A percentile compares a stretch with the other conserved stretches of the same genome.
phyloP scores from a whole-genome alignment of 257 asterid genomes.

The Forsythia viridissima region DNA sequence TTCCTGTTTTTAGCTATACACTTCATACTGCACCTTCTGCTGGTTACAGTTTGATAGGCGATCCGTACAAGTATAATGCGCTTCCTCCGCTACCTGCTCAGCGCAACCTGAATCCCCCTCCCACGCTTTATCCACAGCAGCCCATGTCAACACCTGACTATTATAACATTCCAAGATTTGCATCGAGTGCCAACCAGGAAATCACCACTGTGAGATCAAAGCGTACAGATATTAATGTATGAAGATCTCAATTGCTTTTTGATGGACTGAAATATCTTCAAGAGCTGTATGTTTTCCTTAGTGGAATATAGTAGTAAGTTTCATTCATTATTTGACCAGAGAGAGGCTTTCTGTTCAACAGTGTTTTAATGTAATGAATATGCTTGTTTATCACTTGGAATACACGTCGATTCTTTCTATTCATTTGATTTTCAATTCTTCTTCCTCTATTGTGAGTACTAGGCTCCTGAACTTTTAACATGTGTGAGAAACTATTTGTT shows the following conservation, averaged over 20 bases:
- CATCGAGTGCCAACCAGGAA: slow-evolving; percentile 47
- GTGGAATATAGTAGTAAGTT: neutral
- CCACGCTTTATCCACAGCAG: slow-evolving; percentile 95
- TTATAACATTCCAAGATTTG: slow-evolving; percentile 71
- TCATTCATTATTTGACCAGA: neutral
- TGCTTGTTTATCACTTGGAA: neutral
- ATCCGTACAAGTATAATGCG: slow-evolving; percentile 65
- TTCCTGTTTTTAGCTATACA: neutral
- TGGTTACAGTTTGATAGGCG: slow-evolving; percentile 52
- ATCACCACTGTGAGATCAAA: slow-evolving; percentile 52
- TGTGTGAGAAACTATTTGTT: too few species aligned
- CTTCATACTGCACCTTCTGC: neutral
- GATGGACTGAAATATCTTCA: neutral
- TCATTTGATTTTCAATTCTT: neutral
- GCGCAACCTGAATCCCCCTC: slow-evolving; percentile 91
- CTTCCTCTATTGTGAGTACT: neutral
- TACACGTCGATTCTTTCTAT: neutral
- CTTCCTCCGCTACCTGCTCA: slow-evolving; percentile 98
- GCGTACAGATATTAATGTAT: slow-evolving; percentile 83
- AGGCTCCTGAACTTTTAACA: neutral
- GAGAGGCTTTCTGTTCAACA: neutral
- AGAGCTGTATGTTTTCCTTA: slow-evolving; percentile 1
- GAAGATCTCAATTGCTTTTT: slow-evolving; percentile 17
- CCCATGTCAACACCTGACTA: slow-evolving; percentile 92
- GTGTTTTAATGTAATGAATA: neutral